phyloP scores from a whole-genome alignment of 2,329 filamentous ascomycete species.

The Cryphonectria nitschkei region DNA sequence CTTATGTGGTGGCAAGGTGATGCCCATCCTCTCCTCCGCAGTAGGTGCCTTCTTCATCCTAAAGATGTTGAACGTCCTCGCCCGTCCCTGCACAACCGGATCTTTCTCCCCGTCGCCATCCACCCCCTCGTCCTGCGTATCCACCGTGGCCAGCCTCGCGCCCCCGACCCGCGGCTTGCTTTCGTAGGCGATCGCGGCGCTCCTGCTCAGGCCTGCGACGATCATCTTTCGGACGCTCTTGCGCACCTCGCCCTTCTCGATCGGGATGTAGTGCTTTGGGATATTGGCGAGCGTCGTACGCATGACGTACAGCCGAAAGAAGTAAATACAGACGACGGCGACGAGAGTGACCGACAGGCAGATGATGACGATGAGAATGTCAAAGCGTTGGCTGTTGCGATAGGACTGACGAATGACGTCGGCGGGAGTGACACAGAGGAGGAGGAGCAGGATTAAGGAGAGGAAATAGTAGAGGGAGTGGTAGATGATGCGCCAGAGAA shows the following conservation, averaged over 20 bases:
- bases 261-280: conserved; percentile 82
- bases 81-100: conserved; percentile 14
- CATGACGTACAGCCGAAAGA: conserved; percentile 84
- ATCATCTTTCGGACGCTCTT: conserved; percentile 78
- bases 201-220: conserved; percentile 70
- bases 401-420: conserved; percentile 82
- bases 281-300: conserved; percentile 78
- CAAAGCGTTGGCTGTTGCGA: conserved; percentile 67
- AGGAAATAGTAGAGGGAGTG: conserved; percentile 76
- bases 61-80: conserved; percentile 33
- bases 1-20: conserved; percentile 54
- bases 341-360: conserved; percentile 74
- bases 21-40: conserved; percentile 44
- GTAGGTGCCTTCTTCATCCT: conserved; percentile 43
- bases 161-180: conserved; percentile 66
- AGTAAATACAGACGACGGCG: conserved; percentile 76
- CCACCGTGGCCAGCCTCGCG: conserved; percentile 31
- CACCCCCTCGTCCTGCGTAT: conserved; percentile 24
- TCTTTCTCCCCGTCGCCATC: conserved; percentile 9
- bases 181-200: conserved; percentile 80
- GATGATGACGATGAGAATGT: conserved; percentile 80
- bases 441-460: conserved; percentile 70
- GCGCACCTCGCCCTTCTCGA: conserved; percentile 82
- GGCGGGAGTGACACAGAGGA: conserved; percentile 79
- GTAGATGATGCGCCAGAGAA: conserved; percentile 81